phyloP scores from a whole-genome alignment of 495 filamentous ascomycete genomes.

The Pseudotulostoma volvatum region DNA sequence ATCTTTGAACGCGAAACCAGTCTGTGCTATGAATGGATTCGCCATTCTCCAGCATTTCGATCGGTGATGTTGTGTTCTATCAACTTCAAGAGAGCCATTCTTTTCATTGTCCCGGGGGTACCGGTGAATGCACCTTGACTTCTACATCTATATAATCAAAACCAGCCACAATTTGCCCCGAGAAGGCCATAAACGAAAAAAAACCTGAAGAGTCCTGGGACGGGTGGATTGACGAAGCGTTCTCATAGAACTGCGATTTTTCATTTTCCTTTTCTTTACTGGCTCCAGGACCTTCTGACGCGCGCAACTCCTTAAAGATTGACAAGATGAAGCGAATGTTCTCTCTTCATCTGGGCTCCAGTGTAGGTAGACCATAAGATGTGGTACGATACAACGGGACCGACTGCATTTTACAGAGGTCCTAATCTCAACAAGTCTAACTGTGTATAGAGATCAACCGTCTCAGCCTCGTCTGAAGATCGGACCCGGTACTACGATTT shows the following conservation, averaged over 20 bases:
- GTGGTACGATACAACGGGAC: not conserved
- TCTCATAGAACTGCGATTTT: not conserved
- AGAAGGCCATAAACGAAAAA: not conserved
- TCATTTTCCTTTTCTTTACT: not conserved
- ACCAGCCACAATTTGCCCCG: not conserved
- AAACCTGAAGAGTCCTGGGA: not conserved
- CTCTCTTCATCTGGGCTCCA: not conserved
- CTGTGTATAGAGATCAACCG: not conserved
- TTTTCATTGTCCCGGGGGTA: no score
- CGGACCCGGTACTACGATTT: conserved; percentile 1
- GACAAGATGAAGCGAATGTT: not conserved
- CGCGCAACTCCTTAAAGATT: no score
- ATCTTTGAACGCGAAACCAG: not conserved
- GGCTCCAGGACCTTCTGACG: not conserved
- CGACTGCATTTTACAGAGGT: not conserved
- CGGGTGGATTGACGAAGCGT: not conserved
- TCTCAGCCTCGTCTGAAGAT: not conserved
- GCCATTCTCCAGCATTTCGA: not conserved
- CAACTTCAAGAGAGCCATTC: no score
- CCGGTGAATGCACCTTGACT: no score
- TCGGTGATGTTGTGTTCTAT: not conserved
- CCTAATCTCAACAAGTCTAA: not conserved
- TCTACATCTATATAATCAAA: no score
- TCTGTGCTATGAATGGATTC: not conserved
- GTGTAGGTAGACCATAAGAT: not conserved